Percentiles rank a stretch among this genome's conserved stretches.
These are phyloP conservation scores for Platismatia glauca DNA, from an alignment of 495 filamentous ascomycete species.

Conservation along the genomic window DNA sequence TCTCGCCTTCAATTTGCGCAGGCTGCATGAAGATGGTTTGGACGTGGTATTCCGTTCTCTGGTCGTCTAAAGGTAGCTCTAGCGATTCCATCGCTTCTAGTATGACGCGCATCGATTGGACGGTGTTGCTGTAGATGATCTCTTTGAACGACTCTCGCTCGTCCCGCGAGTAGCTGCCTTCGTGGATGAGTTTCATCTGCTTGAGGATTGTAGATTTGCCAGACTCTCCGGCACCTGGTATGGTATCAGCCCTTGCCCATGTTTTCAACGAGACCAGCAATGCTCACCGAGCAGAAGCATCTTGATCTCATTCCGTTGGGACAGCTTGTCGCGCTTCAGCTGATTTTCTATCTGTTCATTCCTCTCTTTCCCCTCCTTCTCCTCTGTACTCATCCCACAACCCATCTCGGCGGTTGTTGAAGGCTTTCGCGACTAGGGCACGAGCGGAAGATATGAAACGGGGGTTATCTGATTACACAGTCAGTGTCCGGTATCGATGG, in stretches of 20 bases:
- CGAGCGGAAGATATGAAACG: not conserved
- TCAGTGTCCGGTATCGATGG: slow-evolving; percentile 4
- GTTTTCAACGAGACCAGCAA: not conserved
- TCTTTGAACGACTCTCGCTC: slow-evolving; percentile 66
- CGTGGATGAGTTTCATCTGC: slow-evolving; percentile 78
- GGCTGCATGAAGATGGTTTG: slow-evolving; percentile 96
- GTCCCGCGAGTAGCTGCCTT: slow-evolving; percentile 49
- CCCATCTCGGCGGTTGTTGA: slow-evolving; percentile 66
- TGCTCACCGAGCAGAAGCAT: slow-evolving; percentile 91
- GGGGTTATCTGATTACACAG: slow-evolving; percentile 4
- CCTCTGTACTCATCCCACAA: slow-evolving; percentile 99
- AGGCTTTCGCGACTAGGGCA: slow-evolving; percentile 3
- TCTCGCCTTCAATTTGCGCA: slow-evolving; percentile 90
- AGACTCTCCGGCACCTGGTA: slow-evolving; percentile 92
- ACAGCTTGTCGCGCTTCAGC: slow-evolving; percentile 89
- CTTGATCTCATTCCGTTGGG: slow-evolving; percentile 97
- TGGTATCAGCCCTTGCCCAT: not conserved
- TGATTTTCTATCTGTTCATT: slow-evolving; percentile 99
- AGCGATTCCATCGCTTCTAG: slow-evolving; percentile 93
- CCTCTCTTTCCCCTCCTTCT: slow-evolving; percentile 98
- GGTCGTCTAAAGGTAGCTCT: slow-evolving; percentile 80
- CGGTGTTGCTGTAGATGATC: slow-evolving; percentile 97
- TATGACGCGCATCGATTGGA: slow-evolving; percentile 93
- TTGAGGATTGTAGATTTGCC: slow-evolving; percentile 99
- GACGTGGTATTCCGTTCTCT: slow-evolving; percentile 82